A percentile compares a stretch with the other conserved stretches of the same genome.
phyloP scores from a whole-genome alignment of 345 rosid genomes.

The Eucalyptus decipiens region DNA sequence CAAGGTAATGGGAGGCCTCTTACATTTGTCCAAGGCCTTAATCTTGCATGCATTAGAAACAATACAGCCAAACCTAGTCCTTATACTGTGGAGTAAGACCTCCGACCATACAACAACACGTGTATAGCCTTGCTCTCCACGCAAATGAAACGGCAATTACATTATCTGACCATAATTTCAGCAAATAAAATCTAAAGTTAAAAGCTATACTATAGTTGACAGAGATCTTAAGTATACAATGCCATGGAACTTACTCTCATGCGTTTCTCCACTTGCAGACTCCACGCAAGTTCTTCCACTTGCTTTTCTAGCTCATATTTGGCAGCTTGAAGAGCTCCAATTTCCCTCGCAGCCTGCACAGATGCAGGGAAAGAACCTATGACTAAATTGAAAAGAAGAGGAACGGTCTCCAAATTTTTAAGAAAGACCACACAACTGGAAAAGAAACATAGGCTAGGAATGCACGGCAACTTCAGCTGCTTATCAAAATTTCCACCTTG shows the following conservation, averaged over 20 bases:
- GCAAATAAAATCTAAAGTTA: neutral
- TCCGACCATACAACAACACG: too few relatives aligned
- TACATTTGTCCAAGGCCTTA: neutral
- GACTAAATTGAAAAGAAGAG: neutral
- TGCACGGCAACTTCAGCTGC: neutral
- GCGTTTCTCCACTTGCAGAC: slow-evolving; percentile 93
- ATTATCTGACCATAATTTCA: neutral
- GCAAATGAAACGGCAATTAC: too few relatives aligned
- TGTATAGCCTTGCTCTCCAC: too few relatives aligned
- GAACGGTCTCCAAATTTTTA: neutral
- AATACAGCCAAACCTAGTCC: too few relatives aligned
- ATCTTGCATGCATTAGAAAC: neutral
- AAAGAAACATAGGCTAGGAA: neutral
- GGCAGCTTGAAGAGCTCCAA: slow-evolving; percentile 98
- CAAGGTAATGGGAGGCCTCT: neutral
- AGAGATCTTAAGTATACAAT: neutral
- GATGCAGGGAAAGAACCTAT: neutral
- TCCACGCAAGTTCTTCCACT: slow-evolving; percentile 97
- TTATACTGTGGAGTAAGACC: too few relatives aligned
- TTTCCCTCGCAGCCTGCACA: slow-evolving; percentile 84
- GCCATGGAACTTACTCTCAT: slow-evolving; percentile 47
- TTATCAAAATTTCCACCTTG: neutral
- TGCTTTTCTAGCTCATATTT: slow-evolving; percentile 94
- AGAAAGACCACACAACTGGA: neutral
- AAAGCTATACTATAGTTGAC: neutral